Evolutionary conservation across 2,329 filamentous ascomycete genomes (phyloP), one percentile per base, ranked within the genome.

Genomic region (Dothistroma septosporum): DNA sequence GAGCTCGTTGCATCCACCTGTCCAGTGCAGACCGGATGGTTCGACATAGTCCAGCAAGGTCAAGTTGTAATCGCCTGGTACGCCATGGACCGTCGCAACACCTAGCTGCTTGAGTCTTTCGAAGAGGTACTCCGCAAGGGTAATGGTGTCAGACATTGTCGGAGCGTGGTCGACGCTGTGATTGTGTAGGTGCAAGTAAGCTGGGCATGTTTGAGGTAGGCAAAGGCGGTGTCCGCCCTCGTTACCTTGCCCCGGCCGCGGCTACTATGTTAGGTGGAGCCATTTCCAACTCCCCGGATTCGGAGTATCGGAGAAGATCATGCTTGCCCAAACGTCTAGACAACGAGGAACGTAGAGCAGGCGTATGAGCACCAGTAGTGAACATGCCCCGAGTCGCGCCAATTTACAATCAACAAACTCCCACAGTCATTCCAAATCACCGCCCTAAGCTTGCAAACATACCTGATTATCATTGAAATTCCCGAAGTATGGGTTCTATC

Each of bases 1-100:
- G 53, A 86, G 77, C 70, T 86, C 83, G 65, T 85, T 86, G 57
- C 79, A 76, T 62, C 82, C 85, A 61, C 83, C 82, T 11, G 82
- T 78, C 74, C 76, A 78, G 49, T 73, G 66, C 10, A 80, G 66
- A 2, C 75, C 76, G 2, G 54, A 57, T 32, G 54, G 54, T 22
- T 72, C 57, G 10, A 76, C 74, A 58, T 75, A 71, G 54, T 80
- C 78, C 1, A 80, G 76, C 22, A 79, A 73, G 21, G 78, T 74
- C 10, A 79, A 71, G 60, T 79, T 79, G 71, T 78, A 79, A 63
- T 79, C 77, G 7, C 77, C 78, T 0, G 78, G 78, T 10, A 79
- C 76, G 12, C 77, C 75, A 65, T 78, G 75, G 61, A 78, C 75
- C 11, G 74, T 75, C 49, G 74, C 67, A 32, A 78, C 68, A 28